Percentiles rank a stretch among this genome's conserved stretches.
Evolutionary conservation across 495 filamentous ascomycete species (phyloP).

Genomic region (Xylaria nigripes): DNA sequence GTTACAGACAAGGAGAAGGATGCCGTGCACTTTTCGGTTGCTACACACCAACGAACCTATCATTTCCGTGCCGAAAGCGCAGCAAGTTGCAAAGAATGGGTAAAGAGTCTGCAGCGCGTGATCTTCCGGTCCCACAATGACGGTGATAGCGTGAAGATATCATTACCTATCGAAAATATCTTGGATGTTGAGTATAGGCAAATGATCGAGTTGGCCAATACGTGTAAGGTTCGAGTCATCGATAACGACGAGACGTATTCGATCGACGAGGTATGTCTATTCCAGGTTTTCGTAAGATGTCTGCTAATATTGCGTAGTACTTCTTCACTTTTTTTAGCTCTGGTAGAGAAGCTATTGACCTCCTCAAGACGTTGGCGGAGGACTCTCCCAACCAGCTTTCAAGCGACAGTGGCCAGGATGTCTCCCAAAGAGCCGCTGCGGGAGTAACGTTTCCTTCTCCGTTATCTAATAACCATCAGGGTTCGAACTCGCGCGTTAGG

Average conservation of each 20-base stretch:
- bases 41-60: conserved; percentile 75
- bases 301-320: conserved; percentile 51
- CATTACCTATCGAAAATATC: conserved; percentile 76
- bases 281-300: not conserved
- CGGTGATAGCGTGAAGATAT: conserved; percentile 94
- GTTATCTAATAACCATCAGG: conserved; percentile 42
- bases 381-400: conserved; percentile 48
- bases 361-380: conserved; percentile 66
- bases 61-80: conserved; percentile 85
- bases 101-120: conserved; percentile 85
- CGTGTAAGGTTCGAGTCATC: conserved; percentile 84
- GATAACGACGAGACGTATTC: conserved; percentile 90
- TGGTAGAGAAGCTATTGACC: conserved; percentile 74
- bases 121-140: conserved; percentile 96
- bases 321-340: conserved; percentile 93
- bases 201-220: conserved; percentile 87
- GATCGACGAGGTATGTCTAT: conserved; percentile 72
- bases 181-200: conserved; percentile 90
- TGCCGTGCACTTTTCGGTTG: conserved; percentile 64
- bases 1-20: conserved; percentile 70
- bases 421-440: conserved; percentile 4
- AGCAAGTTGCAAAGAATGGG: conserved; percentile 92
- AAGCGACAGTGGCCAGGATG: conserved; percentile 12
- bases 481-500: conserved; percentile 40
- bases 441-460: conserved; percentile 52